Conservation (phyloP, 2,329 filamentous ascomycete genomes). For the Lachnellula hyalina region DNA sequence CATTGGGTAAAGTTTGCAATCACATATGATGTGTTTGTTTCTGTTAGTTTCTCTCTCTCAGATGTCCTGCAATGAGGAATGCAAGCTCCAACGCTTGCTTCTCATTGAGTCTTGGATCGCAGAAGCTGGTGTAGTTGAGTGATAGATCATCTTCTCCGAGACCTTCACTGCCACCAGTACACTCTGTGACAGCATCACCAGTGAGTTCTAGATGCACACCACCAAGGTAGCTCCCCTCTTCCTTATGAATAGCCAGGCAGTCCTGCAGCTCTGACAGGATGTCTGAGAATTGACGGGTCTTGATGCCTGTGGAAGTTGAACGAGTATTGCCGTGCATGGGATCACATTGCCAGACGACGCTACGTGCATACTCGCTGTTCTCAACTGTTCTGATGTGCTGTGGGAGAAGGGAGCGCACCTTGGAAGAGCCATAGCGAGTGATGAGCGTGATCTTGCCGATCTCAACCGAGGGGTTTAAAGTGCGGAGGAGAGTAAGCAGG, state of each 20-base stretch:
- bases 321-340: conserved; percentile 90
- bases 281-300: conserved; percentile 86
- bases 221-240: conserved; percentile 79
- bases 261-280: conserved; percentile 84
- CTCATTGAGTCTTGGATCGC: conserved; percentile 91
- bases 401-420: conserved; percentile 71
- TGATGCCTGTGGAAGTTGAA: conserved; percentile 70
- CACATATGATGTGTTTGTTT: too few relatives aligned
- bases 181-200: conserved; percentile 94
- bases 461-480: conserved; percentile 77
- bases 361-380: conserved; percentile 59
- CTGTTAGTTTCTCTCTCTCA: not conserved
- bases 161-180: conserved; percentile 82
- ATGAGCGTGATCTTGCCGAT: conserved; percentile 94
- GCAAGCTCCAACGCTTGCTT: conserved; percentile 95
- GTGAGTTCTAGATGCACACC: conserved; percentile 95
- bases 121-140: conserved; percentile 92
- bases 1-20: too few relatives aligned
- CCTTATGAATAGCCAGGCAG: conserved; percentile 78
- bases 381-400: conserved; percentile 86
- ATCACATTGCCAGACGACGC: conserved; percentile 95
- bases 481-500: conserved; percentile 72
- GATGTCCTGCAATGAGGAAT: conserved; percentile 81
- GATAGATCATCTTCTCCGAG: conserved; percentile 83
- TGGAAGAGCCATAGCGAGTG: conserved; percentile 82